These are phyloP conservation scores for Kernera saxatilis DNA, from an alignment of 345 rosid genomes.

Conservation along the genomic window DNA sequence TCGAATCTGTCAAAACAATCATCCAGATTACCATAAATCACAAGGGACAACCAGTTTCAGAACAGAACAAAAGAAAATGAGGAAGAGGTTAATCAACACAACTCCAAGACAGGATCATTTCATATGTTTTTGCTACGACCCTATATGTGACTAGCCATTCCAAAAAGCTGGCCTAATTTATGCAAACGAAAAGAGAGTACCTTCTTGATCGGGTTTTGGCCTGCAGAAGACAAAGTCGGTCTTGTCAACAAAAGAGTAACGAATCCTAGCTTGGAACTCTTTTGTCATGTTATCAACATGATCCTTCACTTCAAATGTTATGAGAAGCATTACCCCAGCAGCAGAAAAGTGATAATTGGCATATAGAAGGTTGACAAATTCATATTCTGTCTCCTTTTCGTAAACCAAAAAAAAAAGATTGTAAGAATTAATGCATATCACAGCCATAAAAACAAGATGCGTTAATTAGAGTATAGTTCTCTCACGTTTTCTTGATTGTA, in stretches of 20 bases:
- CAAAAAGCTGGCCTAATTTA: background rate
- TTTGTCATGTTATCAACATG: background rate
- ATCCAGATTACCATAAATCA: background rate
- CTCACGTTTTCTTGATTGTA: background rate
- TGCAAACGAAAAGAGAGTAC: background rate
- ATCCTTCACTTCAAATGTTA: background rate
- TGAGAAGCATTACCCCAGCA: background rate
- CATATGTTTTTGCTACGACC: background rate
- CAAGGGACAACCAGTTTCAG: background rate
- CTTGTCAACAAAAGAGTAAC: background rate
- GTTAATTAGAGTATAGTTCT: background rate
- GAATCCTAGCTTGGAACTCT: background rate
- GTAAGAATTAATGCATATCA: background rate
- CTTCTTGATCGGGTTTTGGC: background rate
- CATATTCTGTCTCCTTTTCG: background rate
- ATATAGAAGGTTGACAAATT: background rate
- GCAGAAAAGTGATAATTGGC: background rate
- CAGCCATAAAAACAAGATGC: background rate
- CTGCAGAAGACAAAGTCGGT: background rate
- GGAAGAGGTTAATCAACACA: too few species aligned
- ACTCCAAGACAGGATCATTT: too few species aligned
- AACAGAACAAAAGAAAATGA: background rate
- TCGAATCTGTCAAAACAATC: background rate
- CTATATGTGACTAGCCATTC: background rate
- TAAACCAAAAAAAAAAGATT: background rate